phyloP scores from a whole-genome alignment of 2,329 filamentous ascomycete species.

The Paraphoma chrysanthemicola region DNA sequence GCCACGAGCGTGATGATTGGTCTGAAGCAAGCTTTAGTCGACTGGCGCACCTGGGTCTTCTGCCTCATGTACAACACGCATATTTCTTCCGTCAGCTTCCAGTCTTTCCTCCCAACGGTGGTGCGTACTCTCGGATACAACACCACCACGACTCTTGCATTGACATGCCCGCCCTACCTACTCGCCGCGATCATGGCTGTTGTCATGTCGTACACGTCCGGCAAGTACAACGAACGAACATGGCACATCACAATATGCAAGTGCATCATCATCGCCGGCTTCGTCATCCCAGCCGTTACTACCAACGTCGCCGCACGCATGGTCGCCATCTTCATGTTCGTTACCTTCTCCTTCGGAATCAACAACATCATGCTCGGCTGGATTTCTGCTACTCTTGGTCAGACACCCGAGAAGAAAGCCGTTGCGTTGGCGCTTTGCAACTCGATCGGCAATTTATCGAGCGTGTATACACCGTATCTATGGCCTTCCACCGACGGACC shows the following conservation, averaged over 20 bases:
- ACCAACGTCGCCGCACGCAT: constrained; percentile 38
- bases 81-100: constrained; percentile 1
- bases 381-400: constrained; percentile 47
- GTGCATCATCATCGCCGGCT: constrained; percentile 34
- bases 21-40: neutral
- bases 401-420: constrained; percentile 52
- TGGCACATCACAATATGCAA: constrained; percentile 41
- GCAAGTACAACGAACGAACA: constrained; percentile 36
- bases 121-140: constrained; percentile 40
- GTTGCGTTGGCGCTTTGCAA: constrained; percentile 50
- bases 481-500: constrained; percentile 18
- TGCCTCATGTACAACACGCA: constrained; percentile 8
- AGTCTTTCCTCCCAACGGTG: constrained; percentile 28
- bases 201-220: constrained; percentile 31
- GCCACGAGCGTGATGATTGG: neutral
- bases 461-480: constrained; percentile 38
- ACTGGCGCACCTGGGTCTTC: constrained; percentile 8
- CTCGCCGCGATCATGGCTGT: constrained; percentile 35
- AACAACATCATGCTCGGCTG: constrained; percentile 48
- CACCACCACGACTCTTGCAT: constrained; percentile 36
- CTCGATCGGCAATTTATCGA: constrained; percentile 45
- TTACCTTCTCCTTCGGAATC: constrained; percentile 38
- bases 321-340: constrained; percentile 40
- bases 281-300: constrained; percentile 34
- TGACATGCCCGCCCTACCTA: constrained; percentile 40